These are phyloP conservation scores for Xylaria longipes DNA, from an alignment of 495 filamentous ascomycete genomes.

Conservation along the genomic window DNA sequence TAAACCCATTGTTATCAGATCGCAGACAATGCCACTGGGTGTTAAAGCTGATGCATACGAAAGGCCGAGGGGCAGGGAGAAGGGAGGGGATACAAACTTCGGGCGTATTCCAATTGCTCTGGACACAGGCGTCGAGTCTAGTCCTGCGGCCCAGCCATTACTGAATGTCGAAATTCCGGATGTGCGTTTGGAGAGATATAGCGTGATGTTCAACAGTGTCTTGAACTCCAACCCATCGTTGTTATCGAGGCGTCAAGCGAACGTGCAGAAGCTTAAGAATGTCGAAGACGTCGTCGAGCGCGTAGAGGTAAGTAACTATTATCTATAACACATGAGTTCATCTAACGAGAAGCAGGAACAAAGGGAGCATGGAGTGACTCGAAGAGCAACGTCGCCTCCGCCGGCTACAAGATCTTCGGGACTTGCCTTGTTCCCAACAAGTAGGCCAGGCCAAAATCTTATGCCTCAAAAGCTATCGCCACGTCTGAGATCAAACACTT, in stretches of 20 bases:
- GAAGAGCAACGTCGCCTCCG: slow-evolving; percentile 67
- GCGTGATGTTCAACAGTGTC: slow-evolving; percentile 89
- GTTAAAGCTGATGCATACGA: slow-evolving; percentile 7
- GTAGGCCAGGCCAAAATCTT: slow-evolving; percentile 29
- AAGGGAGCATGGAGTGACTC: slow-evolving; percentile 37
- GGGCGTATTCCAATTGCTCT: slow-evolving; percentile 27
- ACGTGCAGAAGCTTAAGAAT: slow-evolving; percentile 66
- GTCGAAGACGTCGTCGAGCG: slow-evolving; percentile 53
- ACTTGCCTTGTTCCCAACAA: slow-evolving; percentile 69
- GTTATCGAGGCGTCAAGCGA: slow-evolving; percentile 71
- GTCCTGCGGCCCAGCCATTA: slow-evolving; percentile 29
- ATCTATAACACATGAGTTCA: neutral
- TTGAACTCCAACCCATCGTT: slow-evolving; percentile 62
- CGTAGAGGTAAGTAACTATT: slow-evolving; percentile 36
- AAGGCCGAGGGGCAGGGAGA: slow-evolving; percentile 19
- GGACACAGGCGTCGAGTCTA: slow-evolving; percentile 22
- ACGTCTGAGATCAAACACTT: slow-evolving; percentile 65
- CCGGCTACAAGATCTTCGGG: slow-evolving; percentile 59
- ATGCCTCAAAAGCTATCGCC: slow-evolving; percentile 46
- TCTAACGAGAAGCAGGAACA: slow-evolving; percentile 27
- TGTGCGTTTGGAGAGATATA: slow-evolving; percentile 85
- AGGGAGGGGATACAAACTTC: slow-evolving; percentile 26
- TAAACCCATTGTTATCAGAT: slow-evolving; percentile 46
- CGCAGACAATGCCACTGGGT: slow-evolving; percentile 43
- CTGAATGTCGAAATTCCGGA: slow-evolving; percentile 83